Percentiles rank a stretch among this genome's conserved stretches.
phyloP scores from a whole-genome alignment of 257 asterid species.

The Cynanchum wilfordii region DNA sequence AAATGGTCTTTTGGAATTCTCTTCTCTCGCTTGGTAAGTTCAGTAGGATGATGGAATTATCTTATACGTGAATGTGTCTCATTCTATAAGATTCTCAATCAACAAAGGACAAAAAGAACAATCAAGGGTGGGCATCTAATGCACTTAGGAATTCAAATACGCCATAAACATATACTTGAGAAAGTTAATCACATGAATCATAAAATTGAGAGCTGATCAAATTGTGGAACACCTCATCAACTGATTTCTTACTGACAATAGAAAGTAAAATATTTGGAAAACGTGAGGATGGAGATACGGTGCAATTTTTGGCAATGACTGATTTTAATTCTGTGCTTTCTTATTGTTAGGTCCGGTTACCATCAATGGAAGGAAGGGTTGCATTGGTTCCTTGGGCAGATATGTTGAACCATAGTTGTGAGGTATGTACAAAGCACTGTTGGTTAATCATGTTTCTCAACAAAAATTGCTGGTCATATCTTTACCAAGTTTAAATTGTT shows the following conservation, averaged over 20 bases:
- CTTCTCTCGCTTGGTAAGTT: slow-evolving; percentile 92
- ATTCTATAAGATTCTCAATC: not conserved
- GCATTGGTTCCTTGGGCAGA: slow-evolving; percentile 99
- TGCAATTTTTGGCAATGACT: not conserved
- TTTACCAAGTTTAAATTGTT: slow-evolving; percentile 22
- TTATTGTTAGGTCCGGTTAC: slow-evolving; percentile 64
- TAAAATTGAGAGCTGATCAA: not conserved
- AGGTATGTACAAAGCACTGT: slow-evolving; percentile 34
- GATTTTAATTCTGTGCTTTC: not conserved
- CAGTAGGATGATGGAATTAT: not conserved
- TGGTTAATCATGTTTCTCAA: slow-evolving; percentile 8
- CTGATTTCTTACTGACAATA: not conserved
- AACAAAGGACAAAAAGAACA: not conserved
- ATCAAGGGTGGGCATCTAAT: not conserved
- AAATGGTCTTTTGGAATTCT: slow-evolving; percentile 93
- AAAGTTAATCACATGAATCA: not conserved
- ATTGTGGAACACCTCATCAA: not conserved
- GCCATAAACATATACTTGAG: not conserved
- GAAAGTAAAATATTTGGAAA: not conserved
- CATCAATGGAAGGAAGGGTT: slow-evolving; percentile 82
- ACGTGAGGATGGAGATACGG: not conserved
- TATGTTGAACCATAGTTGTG: slow-evolving; percentile 91
- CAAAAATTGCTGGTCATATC: slow-evolving; percentile 10
- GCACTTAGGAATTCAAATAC: not conserved
- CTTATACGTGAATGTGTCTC: not conserved